Base-by-base conservation (phyloP, 257 asterid species). In the Ilex asprella region DNA sequence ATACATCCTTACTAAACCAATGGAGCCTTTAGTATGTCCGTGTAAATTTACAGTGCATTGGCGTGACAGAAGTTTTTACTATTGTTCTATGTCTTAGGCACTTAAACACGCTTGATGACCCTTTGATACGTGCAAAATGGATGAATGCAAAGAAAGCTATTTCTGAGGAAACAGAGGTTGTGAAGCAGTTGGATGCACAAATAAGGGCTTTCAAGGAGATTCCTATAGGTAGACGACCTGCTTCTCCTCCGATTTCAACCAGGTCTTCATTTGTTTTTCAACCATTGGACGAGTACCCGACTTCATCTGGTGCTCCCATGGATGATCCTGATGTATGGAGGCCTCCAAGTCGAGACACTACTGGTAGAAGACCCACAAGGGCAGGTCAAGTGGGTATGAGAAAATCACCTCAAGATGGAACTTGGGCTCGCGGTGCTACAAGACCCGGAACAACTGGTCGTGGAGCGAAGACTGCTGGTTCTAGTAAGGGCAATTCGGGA, bases 241-340 rank as follows among this genome's bases (percentile, higher is more conserved):
- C 60, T 69, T 93, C 99, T 59, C 99, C 99, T 55, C 99, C 97
- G 12, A 93, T 93, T 73, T 82, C 94, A 0, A 77, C 95, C 52
- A 93, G 84, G 66, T 87, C 97, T 6, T 82, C 95, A 56, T 90
- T 85, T 66, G 94, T 89, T 49, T 92, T 89, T 75, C 97, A 89
- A 68, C 95, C 99, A 11, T 70, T 82, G 81, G 99, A 92, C 74
- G 99, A 92, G 59, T 92, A 89, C 62, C 97, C 99, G 10, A 74
- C 97, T 39, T 85, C 97, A 9, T 84, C 97, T 7, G 84, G 88
- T 70, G 87, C 76, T 53, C 60, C 94, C n/a, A 76, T 92, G 95
- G 99, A 93, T 44, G 99, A 93, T 73, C 97, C 97, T 54, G 99
- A 93, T 78, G 96, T 93, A 71, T 93, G 99, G 99, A 81, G 96